Evolutionary conservation across 257 asterid genomes (phyloP).

Genomic region (Nicotiana undulata): DNA sequence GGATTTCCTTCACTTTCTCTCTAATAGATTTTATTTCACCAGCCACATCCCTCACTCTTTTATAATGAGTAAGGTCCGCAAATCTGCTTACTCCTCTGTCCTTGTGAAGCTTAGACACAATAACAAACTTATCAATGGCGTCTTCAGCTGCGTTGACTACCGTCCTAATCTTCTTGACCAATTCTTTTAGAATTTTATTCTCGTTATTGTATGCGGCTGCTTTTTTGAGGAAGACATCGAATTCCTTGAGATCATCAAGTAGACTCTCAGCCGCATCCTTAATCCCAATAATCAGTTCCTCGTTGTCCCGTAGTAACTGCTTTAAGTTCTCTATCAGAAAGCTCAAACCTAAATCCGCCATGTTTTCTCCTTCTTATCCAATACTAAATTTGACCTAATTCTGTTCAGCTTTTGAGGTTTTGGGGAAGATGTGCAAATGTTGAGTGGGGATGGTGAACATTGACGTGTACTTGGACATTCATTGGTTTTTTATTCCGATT

Average conservation of each 20-base stretch:
- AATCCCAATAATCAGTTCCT: neutral
- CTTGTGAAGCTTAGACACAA: constrained; percentile 6
- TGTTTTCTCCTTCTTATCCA: neutral
- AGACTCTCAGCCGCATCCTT: neutral
- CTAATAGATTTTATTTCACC: neutral
- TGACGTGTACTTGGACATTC: no score
- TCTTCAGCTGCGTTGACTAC: constrained; percentile 23
- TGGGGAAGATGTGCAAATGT: neutral
- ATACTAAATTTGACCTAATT: no score
- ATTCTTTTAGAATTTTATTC: neutral
- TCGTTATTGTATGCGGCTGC: neutral
- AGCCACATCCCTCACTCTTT: neutral
- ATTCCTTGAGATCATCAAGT: neutral
- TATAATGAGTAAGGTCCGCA: neutral
- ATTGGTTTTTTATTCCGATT: no score
- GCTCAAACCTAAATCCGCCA: neutral
- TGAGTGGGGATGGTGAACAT: neutral
- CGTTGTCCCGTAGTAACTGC: constrained; percentile 16
- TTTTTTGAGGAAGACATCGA: constrained; percentile 5
- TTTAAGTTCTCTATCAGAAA: constrained; percentile 22
- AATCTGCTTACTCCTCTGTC: neutral
- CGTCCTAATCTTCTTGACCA: constrained; percentile 7
- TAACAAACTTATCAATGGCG: constrained; percentile 18
- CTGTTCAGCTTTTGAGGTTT: neutral
- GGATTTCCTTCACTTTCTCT: neutral